Percentiles rank a stretch among this genome's conserved stretches.
Conservation (phyloP, 2,329 filamentous ascomycete genomes). For the Xylariaceae sp. region DNA sequence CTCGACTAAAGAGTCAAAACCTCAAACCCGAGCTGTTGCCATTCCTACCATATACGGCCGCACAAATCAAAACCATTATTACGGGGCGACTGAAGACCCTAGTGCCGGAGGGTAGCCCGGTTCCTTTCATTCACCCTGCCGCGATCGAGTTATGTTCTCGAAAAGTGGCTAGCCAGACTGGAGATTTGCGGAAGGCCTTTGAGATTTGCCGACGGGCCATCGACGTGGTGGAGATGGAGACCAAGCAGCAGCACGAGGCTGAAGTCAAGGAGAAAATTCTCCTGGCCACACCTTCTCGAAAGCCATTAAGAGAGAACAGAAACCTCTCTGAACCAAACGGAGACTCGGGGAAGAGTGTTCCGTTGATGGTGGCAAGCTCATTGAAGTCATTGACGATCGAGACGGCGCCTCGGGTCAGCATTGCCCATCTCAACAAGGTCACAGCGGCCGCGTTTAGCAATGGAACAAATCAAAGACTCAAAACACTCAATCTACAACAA, state of each 20-base stretch:
- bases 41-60: constrained; percentile 85
- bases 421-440: constrained; percentile 86
- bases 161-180: constrained; percentile 90
- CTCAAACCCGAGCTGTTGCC: constrained; percentile 84
- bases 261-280: constrained; percentile 51
- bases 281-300: constrained; percentile 64
- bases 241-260: constrained; percentile 65
- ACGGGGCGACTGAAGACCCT: constrained; percentile 75
- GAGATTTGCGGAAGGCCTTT: constrained; percentile 90
- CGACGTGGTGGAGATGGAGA: constrained; percentile 83
- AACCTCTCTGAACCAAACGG: constrained; percentile 59
- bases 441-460: constrained; percentile 88
- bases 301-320: constrained; percentile 72
- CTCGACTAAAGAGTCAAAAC: constrained; percentile 86
- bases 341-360: constrained; percentile 38
- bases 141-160: constrained; percentile 91
- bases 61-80: constrained; percentile 83
- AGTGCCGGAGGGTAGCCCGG: constrained; percentile 51
- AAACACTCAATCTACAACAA: constrained; percentile 88
- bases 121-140: constrained; percentile 89
- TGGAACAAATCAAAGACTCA: constrained; percentile 76
- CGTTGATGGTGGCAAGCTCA: constrained; percentile 48
- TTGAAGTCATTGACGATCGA: constrained; percentile 62
- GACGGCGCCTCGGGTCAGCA: constrained; percentile 81
- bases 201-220: constrained; percentile 87